Evolutionary conservation across 495 filamentous ascomycete genomes (phyloP).

Genomic region (Penicillium riverlandense): DNA sequence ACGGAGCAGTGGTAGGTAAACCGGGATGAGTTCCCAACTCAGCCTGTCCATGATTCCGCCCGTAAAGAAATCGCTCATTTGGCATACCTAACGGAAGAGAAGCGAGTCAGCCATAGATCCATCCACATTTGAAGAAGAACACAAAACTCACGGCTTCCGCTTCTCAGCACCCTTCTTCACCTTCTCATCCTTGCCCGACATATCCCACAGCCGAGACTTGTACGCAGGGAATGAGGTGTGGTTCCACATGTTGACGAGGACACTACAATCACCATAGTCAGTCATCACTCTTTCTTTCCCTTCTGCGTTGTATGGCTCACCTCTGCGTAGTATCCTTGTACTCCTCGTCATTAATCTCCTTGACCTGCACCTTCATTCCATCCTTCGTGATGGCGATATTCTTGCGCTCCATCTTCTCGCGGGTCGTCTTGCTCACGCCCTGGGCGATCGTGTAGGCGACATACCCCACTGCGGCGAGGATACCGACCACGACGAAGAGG

Average conservation of each 20-base stretch:
- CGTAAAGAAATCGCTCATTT: too few relatives aligned
- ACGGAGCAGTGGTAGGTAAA: too few relatives aligned
- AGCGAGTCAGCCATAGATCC: too few relatives aligned
- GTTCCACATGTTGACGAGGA: constrained; percentile 76
- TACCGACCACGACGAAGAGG: constrained; percentile 56
- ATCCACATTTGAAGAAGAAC: background rate
- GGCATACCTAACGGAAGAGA: too few relatives aligned
- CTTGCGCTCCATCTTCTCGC: constrained; percentile 72
- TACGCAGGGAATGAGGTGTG: constrained; percentile 52
- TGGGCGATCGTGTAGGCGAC: constrained; percentile 64
- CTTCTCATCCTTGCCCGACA: constrained; percentile 12
- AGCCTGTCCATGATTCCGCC: too few relatives aligned
- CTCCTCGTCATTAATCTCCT: constrained; percentile 65
- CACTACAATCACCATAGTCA: constrained; percentile 19
- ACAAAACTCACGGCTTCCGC: constrained; percentile 25
- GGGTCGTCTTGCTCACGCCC: constrained; percentile 61
- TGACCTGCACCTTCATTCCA: constrained; percentile 74
- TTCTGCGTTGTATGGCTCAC: constrained; percentile 18
- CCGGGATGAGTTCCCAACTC: too few relatives aligned
- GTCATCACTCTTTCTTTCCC: background rate
- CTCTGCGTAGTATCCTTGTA: constrained; percentile 80
- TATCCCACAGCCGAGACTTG: constrained; percentile 53
- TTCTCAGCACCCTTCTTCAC: constrained; percentile 19
- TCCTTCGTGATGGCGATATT: constrained; percentile 77
- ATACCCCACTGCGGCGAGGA: constrained; percentile 60